Evolutionary conservation across 164 flowering plant genomes (phyloP).

Genomic region (Vitis rupestris): DNA sequence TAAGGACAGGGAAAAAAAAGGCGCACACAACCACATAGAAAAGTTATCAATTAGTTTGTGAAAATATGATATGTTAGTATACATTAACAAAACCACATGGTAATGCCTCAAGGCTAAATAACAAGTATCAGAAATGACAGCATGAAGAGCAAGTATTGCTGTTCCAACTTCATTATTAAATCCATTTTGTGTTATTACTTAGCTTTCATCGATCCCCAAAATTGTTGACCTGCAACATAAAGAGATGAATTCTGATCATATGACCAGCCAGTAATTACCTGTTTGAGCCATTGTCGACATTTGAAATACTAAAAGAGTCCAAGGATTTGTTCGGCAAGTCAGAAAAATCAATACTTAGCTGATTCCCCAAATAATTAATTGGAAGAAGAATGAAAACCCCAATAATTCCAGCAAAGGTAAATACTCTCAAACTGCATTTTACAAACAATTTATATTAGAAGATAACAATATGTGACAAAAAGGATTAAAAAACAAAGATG

Average conservation of each 20-base stretch:
- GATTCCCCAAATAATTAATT: constrained; percentile 66
- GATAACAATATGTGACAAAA: not conserved
- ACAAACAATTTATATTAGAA: constrained; percentile 1
- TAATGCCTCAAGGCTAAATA: too few relatives aligned
- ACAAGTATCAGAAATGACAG: too few relatives aligned
- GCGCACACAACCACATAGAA: too few relatives aligned
- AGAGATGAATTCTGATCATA: not conserved
- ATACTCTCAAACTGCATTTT: constrained; percentile 71
- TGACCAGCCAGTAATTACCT: constrained; percentile 30
- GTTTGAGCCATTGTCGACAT: constrained; percentile 84
- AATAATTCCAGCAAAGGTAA: constrained; percentile 57
- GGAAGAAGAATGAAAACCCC: constrained; percentile 85
- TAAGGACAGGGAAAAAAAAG: too few relatives aligned
- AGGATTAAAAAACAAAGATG: not conserved
- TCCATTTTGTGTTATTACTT: not conserved
- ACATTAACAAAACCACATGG: too few relatives aligned
- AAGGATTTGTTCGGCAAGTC: constrained; percentile 67
- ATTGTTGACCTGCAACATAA: not conserved
- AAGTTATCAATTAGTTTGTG: too few relatives aligned
- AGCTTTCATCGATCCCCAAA: not conserved
- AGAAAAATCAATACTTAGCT: constrained; percentile 55
- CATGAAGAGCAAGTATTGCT: too few relatives aligned
- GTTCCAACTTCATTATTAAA: not conserved
- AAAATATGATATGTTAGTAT: too few relatives aligned
- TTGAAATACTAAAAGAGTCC: constrained; percentile 86